These are phyloP conservation scores for Globisporangium paddicum DNA, from an alignment of 352 stramenopile genomes.

Conservation along the genomic window DNA sequence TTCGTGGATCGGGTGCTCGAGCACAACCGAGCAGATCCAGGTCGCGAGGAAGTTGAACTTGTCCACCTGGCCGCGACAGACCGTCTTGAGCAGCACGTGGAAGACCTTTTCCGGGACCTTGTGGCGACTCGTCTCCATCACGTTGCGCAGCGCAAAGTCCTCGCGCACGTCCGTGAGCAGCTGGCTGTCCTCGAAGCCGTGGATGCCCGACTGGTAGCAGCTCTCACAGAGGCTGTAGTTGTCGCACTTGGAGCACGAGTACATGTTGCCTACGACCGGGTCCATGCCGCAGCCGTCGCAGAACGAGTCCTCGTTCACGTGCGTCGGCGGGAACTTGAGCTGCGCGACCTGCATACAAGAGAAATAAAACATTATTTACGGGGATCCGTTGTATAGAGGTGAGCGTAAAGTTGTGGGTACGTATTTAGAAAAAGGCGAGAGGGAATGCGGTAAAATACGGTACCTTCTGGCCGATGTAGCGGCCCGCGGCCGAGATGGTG, in stretches of 20 bases:
- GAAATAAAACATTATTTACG: too few species aligned
- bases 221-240: slow-evolving; percentile 82
- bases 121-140: slow-evolving; percentile 71
- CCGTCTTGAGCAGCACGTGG: slow-evolving; percentile 75
- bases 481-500: slow-evolving; percentile 64
- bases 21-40: slow-evolving; percentile 81
- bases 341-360: slow-evolving; percentile 38
- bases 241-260: slow-evolving; percentile 81
- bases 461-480: slow-evolving; percentile 76
- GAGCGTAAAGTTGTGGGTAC: not conserved
- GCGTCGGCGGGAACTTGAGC: slow-evolving; percentile 65
- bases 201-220: slow-evolving; percentile 82
- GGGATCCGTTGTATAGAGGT: not conserved
- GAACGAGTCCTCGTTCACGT: slow-evolving; percentile 88
- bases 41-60: slow-evolving; percentile 88
- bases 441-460: not conserved
- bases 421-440: not conserved
- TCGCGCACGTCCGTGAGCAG: slow-evolving; percentile 72
- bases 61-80: slow-evolving; percentile 80
- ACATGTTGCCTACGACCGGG: slow-evolving; percentile 86
- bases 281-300: slow-evolving; percentile 89
- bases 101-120: slow-evolving; percentile 82
- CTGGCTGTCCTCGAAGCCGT: slow-evolving; percentile 80
- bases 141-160: slow-evolving; percentile 76
- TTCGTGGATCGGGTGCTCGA: slow-evolving; percentile 56